A percentile compares a stretch with the other conserved stretches of the same genome.
Evolutionary conservation across 768 basidiomycete species (phyloP).

Genomic region (Kwoniella bestiolae): DNA sequence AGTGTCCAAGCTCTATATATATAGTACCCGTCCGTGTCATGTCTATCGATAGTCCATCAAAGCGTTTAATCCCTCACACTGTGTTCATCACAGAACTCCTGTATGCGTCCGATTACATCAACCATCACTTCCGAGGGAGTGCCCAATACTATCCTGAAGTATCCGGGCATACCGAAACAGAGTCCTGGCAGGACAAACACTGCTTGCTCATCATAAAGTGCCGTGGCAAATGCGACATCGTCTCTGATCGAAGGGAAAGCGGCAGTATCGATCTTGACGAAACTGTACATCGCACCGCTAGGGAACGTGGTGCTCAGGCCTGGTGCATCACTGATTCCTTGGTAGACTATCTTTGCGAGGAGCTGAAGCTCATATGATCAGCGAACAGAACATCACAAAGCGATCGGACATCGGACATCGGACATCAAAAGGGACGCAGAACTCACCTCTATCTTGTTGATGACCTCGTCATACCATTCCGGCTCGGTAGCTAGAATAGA

Average conservation of each 20-base stretch:
- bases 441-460: conserved; percentile 47
- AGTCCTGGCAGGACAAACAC: conserved; percentile 53
- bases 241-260: conserved; percentile 39
- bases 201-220: conserved; percentile 51
- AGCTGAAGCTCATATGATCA: conserved; percentile 5
- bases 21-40: neutral
- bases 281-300: conserved; percentile 51
- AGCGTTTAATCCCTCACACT: neutral
- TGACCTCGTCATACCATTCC: conserved; percentile 48
- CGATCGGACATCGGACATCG: no score
- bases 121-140: conserved; percentile 45
- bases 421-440: no score
- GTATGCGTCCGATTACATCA: conserved; percentile 48
- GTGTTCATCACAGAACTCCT: conserved; percentile 43
- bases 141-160: conserved; percentile 51
- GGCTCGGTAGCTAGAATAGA: conserved; percentile 43
- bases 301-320: conserved; percentile 44
- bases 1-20: no score
- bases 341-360: conserved; percentile 43
- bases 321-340: conserved; percentile 35
- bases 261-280: conserved; percentile 41
- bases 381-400: neutral
- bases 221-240: conserved; percentile 53
- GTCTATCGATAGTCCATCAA: neutral
- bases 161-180: conserved; percentile 49